phyloP scores from a whole-genome alignment of 192 early-diverging fungal genomes.

The Backusella parvicylindrica region DNA sequence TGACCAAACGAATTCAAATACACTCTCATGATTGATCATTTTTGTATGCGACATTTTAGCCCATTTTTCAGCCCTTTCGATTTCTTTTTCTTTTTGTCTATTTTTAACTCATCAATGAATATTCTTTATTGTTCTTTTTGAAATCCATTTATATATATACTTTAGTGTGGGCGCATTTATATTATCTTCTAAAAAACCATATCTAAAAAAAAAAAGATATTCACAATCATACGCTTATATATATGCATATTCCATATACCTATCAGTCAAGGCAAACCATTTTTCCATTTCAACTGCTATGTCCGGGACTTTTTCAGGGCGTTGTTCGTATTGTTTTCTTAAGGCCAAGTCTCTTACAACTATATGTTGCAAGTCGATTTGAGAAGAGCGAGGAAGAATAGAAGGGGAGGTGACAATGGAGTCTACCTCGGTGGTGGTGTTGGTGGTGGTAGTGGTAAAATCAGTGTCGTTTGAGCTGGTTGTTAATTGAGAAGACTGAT shows the following conservation, averaged over 20 bases:
- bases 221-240: too few species aligned
- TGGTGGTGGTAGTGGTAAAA: neutral
- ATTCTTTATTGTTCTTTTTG: neutral
- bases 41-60: constrained; percentile 24
- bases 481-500: neutral
- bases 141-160: neutral
- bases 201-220: constrained; percentile 10
- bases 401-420: neutral
- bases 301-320: constrained; percentile 20
- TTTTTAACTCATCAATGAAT: neutral
- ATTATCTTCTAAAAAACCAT: constrained; percentile 29
- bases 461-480: constrained; percentile 2
- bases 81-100: constrained; percentile 23
- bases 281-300: constrained; percentile 34
- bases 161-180: neutral
- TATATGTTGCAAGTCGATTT: neutral
- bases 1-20: constrained; percentile 21
- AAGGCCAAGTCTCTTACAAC: neutral
- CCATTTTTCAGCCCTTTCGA: constrained; percentile 34
- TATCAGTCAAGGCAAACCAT: constrained; percentile 35
- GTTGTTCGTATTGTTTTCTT: constrained; percentile 1
- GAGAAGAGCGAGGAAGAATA: neutral
- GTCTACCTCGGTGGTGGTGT: neutral
- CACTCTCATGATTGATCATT: constrained; percentile 7
- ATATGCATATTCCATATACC: constrained; percentile 9